Base-by-base conservation (phyloP, 2,329 filamentous ascomycete genomes). In the Trichoderma sp. region DNA sequence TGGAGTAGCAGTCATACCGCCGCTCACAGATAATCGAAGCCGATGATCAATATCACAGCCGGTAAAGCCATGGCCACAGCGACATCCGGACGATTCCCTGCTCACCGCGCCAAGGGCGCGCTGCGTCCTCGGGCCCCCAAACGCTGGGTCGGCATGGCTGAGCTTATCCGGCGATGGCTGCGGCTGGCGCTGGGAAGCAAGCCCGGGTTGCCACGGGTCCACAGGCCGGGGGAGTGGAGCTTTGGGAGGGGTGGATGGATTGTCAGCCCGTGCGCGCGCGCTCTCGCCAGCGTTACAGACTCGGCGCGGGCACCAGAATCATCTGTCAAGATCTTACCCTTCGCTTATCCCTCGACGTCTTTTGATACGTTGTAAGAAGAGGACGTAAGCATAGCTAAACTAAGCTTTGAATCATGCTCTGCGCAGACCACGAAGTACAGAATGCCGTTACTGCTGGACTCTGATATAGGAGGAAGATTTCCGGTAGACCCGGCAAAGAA, bases 121-220 rank as follows among this genome's bases (percentile, higher is more conserved):
- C 27, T 70, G 65, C 37, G 53, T 40, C 58, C 29, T 35, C 43
- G 59, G 35, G 75, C 75, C 74, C 74, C 76, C 75, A 76, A 71
- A 71, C 72, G 69, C 63, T 77, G 75, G 76, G 76, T 76, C 76
- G 74, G 74, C 74, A 76, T 77, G 67, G 76, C 76, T 77, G 75
- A 76, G 72, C 74, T 72, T 77, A 76, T 76, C 75, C 76, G 75
- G 75, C 67, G 68, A 77, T 77, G 75, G 76, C 75, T 68, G 76
- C 75, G 76, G 70, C 71, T 73, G 74, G 72, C 70, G 71, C 72
- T 71, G 65, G 63, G 53, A 70, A 66, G 53, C 60, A 58, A 57
- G 31, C 61, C 69, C 66, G 55, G 68, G 62, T 67, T 67, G 68
- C 70, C 68, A 69, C 70, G 62, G 61, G 68, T 64, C 56, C 68